Evolutionary conservation across 2,329 filamentous ascomycete genomes (phyloP), one percentile per base, ranked within the genome.

Genomic region (Fusarium fracticaudum): DNA sequence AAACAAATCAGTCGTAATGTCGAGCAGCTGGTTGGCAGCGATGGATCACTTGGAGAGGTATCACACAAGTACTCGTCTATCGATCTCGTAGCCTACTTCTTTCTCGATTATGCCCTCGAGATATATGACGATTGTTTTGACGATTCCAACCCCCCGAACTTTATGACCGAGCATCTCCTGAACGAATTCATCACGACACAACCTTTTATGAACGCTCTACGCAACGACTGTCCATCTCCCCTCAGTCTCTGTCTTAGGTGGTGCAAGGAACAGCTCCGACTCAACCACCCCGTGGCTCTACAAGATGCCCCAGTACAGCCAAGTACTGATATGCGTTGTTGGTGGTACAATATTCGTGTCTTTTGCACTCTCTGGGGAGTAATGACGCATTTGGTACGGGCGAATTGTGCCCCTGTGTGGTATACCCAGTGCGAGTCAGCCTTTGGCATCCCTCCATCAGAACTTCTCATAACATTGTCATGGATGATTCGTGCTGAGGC

Each of bases 331-430:
- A 75, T 71, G 41, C 53, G 60, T 18, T 59, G 50, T 37, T 78
- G 77, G 77, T 64, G 71, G 45, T 61, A 77, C 58, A 78, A 77
- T 29, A 73, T 78, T 33, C 67, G 64, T 22, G 38, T 78, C 24
- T 78, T 75, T 38, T 78, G 77, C 51, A 76, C 77, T 4, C 74
- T 78, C 17, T 79, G 77, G 77, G 45, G 64, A 38, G 61, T 59
- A 29, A 75, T 78, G 69, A 48, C 70, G 24, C 53, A 60, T 9
- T n/a, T 64, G 26, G 70, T 76, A 17, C 59, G 61, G 24, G 62
- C 71, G 26, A 62, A 65, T 24, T 43, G 37, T 24, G 65, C 67
- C 3, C 77, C 77, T 17, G 47, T 55, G 11, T 78, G 77, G 77
- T 78, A 75, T 33, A 33, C 12, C 8, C 37, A 70, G 35, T 79